phyloP scores from a whole-genome alignment of 2,329 filamentous ascomycete genomes.

The Phialocephala sp. region DNA sequence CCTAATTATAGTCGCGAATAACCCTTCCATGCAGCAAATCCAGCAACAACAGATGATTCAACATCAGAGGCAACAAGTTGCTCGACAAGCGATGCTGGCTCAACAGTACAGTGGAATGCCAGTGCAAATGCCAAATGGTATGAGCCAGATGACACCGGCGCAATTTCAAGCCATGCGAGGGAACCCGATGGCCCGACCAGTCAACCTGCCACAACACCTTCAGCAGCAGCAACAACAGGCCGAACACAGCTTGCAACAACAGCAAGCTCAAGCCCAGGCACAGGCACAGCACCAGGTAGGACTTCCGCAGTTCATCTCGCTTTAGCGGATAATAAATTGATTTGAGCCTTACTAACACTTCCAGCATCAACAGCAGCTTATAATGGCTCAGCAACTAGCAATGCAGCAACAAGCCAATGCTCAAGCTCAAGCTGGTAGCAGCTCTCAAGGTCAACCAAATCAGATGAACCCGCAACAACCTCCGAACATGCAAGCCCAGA shows the following conservation, averaged over 20 bases:
- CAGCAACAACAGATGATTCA: constrained; percentile 60
- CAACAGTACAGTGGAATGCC: constrained; percentile 61
- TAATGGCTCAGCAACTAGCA: constrained; percentile 55
- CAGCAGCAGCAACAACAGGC: constrained; percentile 48
- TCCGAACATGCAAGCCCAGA: constrained; percentile 45
- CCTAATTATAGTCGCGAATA: constrained; percentile 40
- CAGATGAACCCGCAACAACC: constrained; percentile 55
- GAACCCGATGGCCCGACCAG: constrained; percentile 48
- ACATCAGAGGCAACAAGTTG: constrained; percentile 51
- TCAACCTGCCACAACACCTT: constrained; percentile 53
- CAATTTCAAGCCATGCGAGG: constrained; percentile 58
- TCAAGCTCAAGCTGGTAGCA: constrained; percentile 48
- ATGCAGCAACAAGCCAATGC: constrained; percentile 53
- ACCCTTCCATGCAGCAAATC: constrained; percentile 46
- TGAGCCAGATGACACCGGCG: constrained; percentile 56
- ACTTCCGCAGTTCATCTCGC: not conserved
- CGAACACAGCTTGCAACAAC: constrained; percentile 47
- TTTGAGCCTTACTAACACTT: constrained; percentile 26
- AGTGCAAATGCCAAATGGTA: constrained; percentile 59
- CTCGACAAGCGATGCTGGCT: constrained; percentile 58
- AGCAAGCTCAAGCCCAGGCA: constrained; percentile 47
- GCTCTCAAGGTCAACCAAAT: constrained; percentile 52
- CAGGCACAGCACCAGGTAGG: constrained; percentile 43
- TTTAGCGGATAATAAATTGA: not conserved
- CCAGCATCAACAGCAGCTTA: constrained; percentile 41